These are phyloP conservation scores for Mycosphaerella sp. DNA, from an alignment of 2,329 filamentous ascomycete species.

Conservation along the genomic window DNA sequence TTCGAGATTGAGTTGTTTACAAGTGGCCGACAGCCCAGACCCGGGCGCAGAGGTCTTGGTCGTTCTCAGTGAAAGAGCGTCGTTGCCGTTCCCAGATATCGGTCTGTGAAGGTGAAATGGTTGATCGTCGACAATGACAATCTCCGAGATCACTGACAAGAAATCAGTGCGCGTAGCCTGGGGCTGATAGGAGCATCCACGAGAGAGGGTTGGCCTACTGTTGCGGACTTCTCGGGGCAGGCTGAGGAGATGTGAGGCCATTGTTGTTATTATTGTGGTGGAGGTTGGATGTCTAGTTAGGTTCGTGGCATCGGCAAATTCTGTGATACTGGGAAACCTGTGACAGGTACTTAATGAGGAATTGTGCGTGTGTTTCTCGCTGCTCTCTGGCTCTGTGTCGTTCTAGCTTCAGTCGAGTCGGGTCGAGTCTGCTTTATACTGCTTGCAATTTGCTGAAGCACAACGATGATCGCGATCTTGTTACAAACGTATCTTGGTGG, in stretches of 20 bases:
- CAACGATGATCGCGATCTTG: conserved; percentile 7
- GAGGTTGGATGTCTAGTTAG: neutral
- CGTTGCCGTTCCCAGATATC: neutral
- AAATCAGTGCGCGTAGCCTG: neutral
- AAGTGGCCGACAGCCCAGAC: conserved; percentile 11
- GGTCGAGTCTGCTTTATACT: conserved; percentile 11
- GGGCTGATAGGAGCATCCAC: neutral
- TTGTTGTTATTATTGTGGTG: neutral
- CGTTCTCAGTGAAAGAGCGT: neutral
- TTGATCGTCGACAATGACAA: conserved; percentile 16
- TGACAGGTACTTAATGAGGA: neutral
- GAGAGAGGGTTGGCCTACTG: conserved; percentile 7
- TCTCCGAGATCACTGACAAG: conserved; percentile 16
- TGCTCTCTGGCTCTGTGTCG: neutral
- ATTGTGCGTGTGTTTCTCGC: neutral
- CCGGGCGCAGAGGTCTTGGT: neutral
- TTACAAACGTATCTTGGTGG: conserved; percentile 12
- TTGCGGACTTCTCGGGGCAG: conserved; percentile 20
- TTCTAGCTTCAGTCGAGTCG: neutral
- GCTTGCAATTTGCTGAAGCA: conserved; percentile 2
- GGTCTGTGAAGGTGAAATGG: conserved; percentile 13
- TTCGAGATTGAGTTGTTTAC: conserved; percentile 17
- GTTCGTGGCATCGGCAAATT: neutral
- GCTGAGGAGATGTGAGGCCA: conserved; percentile 17
- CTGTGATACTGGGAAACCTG: neutral